Evolutionary conservation across 2,329 filamentous ascomycete species (phyloP).

Genomic region (Penicillium paneum): DNA sequence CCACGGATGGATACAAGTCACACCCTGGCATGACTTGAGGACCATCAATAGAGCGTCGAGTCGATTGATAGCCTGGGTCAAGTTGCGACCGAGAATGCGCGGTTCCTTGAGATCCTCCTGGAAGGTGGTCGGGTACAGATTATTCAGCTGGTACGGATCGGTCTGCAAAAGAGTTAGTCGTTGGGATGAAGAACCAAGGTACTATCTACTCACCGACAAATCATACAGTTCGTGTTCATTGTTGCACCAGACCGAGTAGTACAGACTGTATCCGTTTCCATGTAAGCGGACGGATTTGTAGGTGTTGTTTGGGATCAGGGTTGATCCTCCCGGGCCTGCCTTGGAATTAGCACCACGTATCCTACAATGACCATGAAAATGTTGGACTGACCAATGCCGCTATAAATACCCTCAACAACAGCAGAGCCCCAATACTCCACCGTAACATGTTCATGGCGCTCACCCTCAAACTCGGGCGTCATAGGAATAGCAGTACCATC

Average conservation of each 20-base stretch:
- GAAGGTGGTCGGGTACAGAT: constrained; percentile 24
- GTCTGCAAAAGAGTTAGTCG: constrained; percentile 17
- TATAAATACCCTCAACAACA: constrained; percentile 32
- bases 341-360: background rate
- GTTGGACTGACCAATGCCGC: constrained; percentile 23
- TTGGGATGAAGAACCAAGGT: background rate
- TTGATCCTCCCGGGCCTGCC: constrained; percentile 19
- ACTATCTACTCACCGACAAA: constrained; percentile 25
- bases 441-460: constrained; percentile 54
- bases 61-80: constrained; percentile 23
- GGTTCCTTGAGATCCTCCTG: background rate
- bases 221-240: constrained; percentile 44
- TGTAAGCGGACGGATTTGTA: constrained; percentile 42
- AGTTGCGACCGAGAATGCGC: constrained; percentile 20
- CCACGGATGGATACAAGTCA: constrained; percentile 39
- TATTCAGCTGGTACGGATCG: constrained; percentile 39
- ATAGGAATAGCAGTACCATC: constrained; percentile 56
- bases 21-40: constrained; percentile 40
- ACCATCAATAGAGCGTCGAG: constrained; percentile 40
- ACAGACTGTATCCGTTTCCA: constrained; percentile 36
- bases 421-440: constrained; percentile 56
- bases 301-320: constrained; percentile 33
- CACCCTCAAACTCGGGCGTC: constrained; percentile 23
- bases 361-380: too few relatives aligned
- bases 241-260: constrained; percentile 44